Evolutionary conservation across 805 yeast genomes (phyloP).

Genomic region (Soucietia sequanensis): DNA sequence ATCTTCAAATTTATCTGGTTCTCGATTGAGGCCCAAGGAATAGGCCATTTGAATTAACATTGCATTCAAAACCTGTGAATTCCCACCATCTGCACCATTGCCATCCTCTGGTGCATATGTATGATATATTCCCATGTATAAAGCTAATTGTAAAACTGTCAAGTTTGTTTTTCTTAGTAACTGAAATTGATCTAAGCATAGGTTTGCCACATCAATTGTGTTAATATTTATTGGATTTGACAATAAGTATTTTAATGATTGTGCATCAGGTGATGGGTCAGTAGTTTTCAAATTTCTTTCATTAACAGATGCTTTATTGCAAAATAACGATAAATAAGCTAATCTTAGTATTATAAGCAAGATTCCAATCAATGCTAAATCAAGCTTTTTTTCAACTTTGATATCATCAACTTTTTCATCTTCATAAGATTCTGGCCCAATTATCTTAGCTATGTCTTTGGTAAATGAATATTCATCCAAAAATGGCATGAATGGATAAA

Average conservation of each 20-base stretch:
- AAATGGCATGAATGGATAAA: conserved; percentile 51
- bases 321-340: conserved; percentile 39
- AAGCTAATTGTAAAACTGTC: conserved; percentile 30
- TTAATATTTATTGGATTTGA: conserved; percentile 46
- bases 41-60: conserved; percentile 38
- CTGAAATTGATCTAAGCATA: conserved; percentile 56
- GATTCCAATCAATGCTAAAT: conserved; percentile 39
- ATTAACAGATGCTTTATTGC: conserved; percentile 25
- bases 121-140: conserved; percentile 29
- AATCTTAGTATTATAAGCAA: conserved; percentile 42
- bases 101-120: conserved; percentile 41
- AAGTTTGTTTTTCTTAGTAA: conserved; percentile 36
- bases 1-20: conserved; percentile 31
- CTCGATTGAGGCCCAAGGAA: conserved; percentile 38
- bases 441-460: conserved; percentile 23
- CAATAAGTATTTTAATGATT: conserved; percentile 37
- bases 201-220: conserved; percentile 48
- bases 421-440: conserved; percentile 29
- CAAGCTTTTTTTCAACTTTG: conserved; percentile 36
- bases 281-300: conserved; percentile 22
- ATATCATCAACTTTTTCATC: conserved; percentile 24
- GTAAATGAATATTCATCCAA: conserved; percentile 39
- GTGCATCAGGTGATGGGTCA: conserved; percentile 21
- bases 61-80: conserved; percentile 26
- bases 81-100: conserved; percentile 41